Percentiles rank a stretch among this genome's conserved stretches.
Conservation (phyloP, 2,329 filamentous ascomycete genomes). For the Fusarium tjaetaba region DNA sequence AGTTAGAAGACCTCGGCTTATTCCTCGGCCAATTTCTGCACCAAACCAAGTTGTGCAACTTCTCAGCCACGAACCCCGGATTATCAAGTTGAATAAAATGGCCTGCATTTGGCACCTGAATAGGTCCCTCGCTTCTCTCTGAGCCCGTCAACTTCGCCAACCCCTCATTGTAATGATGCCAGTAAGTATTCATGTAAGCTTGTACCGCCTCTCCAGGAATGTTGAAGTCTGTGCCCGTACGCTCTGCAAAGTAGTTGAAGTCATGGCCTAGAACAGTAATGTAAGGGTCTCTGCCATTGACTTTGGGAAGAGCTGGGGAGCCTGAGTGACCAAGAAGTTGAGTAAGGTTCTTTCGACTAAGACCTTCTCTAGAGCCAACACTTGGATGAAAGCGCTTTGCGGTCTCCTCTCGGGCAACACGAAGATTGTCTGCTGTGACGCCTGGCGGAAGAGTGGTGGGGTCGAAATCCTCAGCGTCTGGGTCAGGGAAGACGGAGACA, state of each 20-base stretch:
- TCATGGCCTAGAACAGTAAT: slow-evolving; percentile 40
- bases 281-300: background rate
- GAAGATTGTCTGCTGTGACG: slow-evolving; percentile 13
- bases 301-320: slow-evolving; percentile 15
- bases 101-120: slow-evolving; percentile 23
- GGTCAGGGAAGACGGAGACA: slow-evolving; percentile 64
- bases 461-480: slow-evolving; percentile 59
- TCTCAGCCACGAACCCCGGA: slow-evolving; percentile 55
- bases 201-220: slow-evolving; percentile 50
- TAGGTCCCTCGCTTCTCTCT: slow-evolving; percentile 48
- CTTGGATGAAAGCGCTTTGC: slow-evolving; percentile 34
- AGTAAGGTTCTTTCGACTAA: slow-evolving; percentile 33
- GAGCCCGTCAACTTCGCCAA: slow-evolving; percentile 55
- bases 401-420: slow-evolving; percentile 11
- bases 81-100: slow-evolving; percentile 61
- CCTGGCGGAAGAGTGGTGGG: slow-evolving; percentile 33
- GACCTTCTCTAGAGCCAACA: slow-evolving; percentile 30
- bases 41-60: slow-evolving; percentile 16
- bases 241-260: slow-evolving; percentile 29
- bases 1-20: background rate
- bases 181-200: slow-evolving; percentile 62
- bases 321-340: slow-evolving; percentile 30
- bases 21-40: slow-evolving; percentile 1
- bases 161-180: slow-evolving; percentile 64
- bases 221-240: background rate